Evolutionary conservation across 2,329 filamentous ascomycete genomes (phyloP).

Genomic region (Trichophyton verrucosum): DNA sequence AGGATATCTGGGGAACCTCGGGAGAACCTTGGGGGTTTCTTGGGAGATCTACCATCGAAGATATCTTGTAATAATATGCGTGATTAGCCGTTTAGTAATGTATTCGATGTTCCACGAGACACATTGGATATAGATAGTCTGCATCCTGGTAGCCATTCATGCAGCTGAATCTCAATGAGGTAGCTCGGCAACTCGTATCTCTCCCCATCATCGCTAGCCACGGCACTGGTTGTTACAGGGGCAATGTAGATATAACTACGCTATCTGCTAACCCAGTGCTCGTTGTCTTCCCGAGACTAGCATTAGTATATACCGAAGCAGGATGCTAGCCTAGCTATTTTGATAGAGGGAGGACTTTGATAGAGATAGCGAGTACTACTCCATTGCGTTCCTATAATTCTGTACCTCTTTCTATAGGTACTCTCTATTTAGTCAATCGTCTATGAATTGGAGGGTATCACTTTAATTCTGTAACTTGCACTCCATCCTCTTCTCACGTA

Average conservation of each 20-base stretch:
- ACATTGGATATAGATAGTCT: background rate
- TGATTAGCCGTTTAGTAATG: background rate
- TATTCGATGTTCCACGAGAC: background rate
- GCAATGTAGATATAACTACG: background rate
- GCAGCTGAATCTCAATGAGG: background rate
- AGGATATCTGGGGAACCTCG: background rate
- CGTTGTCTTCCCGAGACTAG: background rate
- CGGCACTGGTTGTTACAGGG: background rate
- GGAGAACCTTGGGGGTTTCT: background rate
- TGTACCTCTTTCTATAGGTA: background rate
- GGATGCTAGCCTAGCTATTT: no score
- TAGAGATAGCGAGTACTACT: background rate
- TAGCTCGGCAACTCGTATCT: background rate
- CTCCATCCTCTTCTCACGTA: background rate
- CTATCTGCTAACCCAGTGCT: background rate
- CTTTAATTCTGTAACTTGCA: background rate
- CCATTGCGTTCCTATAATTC: background rate
- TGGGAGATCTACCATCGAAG: background rate
- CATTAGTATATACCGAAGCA: background rate
- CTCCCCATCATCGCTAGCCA: background rate
- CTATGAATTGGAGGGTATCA: background rate
- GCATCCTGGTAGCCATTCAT: background rate
- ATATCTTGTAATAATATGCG: background rate
- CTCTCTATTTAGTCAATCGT: background rate
- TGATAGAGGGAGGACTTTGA: background rate